These are phyloP conservation scores for Vickermania spadyakhi DNA, from an alignment of 208 protist species.

Conservation along the genomic window DNA sequence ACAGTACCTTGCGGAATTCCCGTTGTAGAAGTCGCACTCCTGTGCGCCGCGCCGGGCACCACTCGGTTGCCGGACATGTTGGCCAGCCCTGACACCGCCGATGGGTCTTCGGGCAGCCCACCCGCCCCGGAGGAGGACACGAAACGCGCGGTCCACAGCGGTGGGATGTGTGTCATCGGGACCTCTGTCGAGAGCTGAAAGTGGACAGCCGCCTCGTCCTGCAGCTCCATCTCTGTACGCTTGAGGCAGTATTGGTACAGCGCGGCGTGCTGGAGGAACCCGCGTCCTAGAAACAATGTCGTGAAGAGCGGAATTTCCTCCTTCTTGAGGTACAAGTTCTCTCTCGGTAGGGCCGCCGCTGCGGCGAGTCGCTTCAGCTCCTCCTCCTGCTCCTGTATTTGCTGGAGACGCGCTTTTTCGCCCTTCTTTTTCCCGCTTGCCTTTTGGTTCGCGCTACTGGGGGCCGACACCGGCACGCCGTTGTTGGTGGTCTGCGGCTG, in stretches of 20 bases:
- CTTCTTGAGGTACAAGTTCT: slow-evolving; percentile 60
- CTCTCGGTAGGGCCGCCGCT: slow-evolving; percentile 33
- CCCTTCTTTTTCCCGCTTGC: slow-evolving; percentile 21
- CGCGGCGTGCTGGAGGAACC: slow-evolving; percentile 42
- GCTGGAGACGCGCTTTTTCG: slow-evolving; percentile 28
- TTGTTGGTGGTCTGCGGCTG: slow-evolving; percentile 14
- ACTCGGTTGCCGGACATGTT: background rate
- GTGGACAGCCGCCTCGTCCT: slow-evolving; percentile 4
- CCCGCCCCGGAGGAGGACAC: background rate
- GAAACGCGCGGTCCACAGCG: slow-evolving; percentile 17
- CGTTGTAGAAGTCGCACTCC: background rate
- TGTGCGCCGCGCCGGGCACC: background rate
- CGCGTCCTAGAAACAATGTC: slow-evolving; percentile 30
- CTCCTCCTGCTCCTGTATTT: slow-evolving; percentile 44
- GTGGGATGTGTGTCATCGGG: slow-evolving; percentile 23
- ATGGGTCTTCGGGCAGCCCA: background rate
- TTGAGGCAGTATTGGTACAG: slow-evolving; percentile 27
- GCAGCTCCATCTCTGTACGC: slow-evolving; percentile 7
- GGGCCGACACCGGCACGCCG: background rate
- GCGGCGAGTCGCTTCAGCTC: slow-evolving; percentile 35
- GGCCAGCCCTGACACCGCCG: background rate
- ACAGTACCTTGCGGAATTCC: background rate
- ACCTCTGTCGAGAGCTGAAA: slow-evolving; percentile 24
- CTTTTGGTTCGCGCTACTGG: slow-evolving; percentile 5
- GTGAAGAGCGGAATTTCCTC: slow-evolving; percentile 33